These are phyloP conservation scores for Dendryphion nanum DNA, from an alignment of 2,329 filamentous ascomycete genomes.

Conservation along the genomic window DNA sequence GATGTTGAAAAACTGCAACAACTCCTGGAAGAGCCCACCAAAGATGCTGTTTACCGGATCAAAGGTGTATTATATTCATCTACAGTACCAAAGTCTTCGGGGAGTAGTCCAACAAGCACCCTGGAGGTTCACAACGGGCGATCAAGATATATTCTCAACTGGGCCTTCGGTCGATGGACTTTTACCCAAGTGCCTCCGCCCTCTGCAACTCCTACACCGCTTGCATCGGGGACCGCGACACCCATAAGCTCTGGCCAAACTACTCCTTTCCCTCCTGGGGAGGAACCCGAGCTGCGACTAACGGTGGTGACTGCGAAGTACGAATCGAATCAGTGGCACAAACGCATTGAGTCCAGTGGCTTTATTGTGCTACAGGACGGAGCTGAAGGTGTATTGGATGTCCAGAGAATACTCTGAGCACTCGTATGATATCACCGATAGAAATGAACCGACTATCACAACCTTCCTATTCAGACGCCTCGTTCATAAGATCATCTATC, in stretches of 20 bases:
- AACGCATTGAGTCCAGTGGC: conserved; percentile 62
- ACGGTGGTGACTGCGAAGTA: conserved; percentile 73
- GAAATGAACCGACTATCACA: no score
- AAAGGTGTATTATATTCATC: conserved; percentile 64
- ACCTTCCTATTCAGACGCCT: no score
- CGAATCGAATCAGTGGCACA: conserved; percentile 75
- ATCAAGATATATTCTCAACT: conserved; percentile 84
- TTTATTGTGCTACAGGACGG: conserved; percentile 31
- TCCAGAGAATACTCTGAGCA: conserved; percentile 11
- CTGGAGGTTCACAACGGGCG: conserved; percentile 37
- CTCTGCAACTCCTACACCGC: conserved; percentile 18
- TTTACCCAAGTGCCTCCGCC: conserved; percentile 62
- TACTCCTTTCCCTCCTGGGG: conserved; percentile 45
- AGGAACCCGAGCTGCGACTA: conserved; percentile 62
- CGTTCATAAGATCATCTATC: no score
- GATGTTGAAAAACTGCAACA: conserved; percentile 54
- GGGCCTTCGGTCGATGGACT: conserved; percentile 96
- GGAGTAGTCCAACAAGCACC: conserved; percentile 28
- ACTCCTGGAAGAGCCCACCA: conserved; percentile 72
- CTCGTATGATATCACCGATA: no score
- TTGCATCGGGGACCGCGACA: conserved; percentile 19
- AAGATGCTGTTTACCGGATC: conserved; percentile 94
- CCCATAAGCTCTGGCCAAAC: conserved; percentile 18
- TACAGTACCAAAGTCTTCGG: conserved; percentile 49
- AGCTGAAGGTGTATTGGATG: conserved; percentile 17